A percentile compares a stretch with the other conserved stretches of the same genome.
These are phyloP conservation scores for Penicillium brevicompactum DNA, from an alignment of 2,329 filamentous ascomycete genomes.

Conservation along the genomic window DNA sequence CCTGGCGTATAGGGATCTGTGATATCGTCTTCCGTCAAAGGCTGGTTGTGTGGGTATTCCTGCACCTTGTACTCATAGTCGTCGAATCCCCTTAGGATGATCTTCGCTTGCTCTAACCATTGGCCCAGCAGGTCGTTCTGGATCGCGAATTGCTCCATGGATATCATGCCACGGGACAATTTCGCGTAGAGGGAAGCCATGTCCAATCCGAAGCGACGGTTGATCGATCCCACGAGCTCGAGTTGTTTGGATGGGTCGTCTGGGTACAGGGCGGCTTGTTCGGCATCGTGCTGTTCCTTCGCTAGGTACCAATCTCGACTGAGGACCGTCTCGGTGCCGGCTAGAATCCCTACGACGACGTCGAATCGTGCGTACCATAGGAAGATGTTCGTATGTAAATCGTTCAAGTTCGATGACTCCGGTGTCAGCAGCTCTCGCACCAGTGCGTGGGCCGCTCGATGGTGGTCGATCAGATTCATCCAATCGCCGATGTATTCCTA, in stretches of 20 bases:
- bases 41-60: conserved; percentile 60
- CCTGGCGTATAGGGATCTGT: conserved; percentile 73
- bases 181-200: conserved; percentile 76
- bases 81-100: conserved; percentile 64
- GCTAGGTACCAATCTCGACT: conserved; percentile 76
- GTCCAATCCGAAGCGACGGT: conserved; percentile 75
- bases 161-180: conserved; percentile 65
- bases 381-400: conserved; percentile 72
- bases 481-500: conserved; percentile 95
- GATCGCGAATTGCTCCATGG: conserved; percentile 63
- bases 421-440: conserved; percentile 77
- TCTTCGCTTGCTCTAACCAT: conserved; percentile 43
- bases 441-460: conserved; percentile 83
- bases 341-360: conserved; percentile 79
- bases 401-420: conserved; percentile 69
- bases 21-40: conserved; percentile 64
- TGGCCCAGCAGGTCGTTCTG: conserved; percentile 61
- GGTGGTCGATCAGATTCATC: conserved; percentile 90
- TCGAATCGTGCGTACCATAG: conserved; percentile 93
- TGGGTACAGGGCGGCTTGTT: conserved; percentile 62
- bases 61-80: conserved; percentile 65
- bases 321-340: conserved; percentile 73
- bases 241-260: conserved; percentile 66
- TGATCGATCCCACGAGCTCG: conserved; percentile 65
- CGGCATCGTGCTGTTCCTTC: conserved; percentile 64